These are phyloP conservation scores for Ambrosiella xylebori DNA, from an alignment of 2,329 filamentous ascomycete genomes.

Conservation along the genomic window DNA sequence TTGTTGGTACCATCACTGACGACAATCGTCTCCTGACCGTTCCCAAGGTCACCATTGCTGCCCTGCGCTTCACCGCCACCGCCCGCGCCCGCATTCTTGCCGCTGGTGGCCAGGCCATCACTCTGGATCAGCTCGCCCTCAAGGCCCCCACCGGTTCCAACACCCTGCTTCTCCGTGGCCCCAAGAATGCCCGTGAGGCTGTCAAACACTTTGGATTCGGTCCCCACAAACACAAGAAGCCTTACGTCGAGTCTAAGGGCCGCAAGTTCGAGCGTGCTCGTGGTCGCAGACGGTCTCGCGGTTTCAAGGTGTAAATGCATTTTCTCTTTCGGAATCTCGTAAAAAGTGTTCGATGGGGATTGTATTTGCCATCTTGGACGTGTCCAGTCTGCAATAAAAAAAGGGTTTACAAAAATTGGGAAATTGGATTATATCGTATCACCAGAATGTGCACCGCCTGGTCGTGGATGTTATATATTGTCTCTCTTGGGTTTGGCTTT, in stretches of 20 bases:
- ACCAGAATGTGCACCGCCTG: neutral
- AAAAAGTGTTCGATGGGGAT: constrained; percentile 2
- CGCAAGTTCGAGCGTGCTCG: constrained; percentile 98
- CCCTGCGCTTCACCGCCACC: constrained; percentile 90
- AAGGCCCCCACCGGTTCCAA: constrained; percentile 90
- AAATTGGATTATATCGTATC: neutral
- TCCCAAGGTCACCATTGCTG: constrained; percentile 86
- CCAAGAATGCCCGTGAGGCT: constrained; percentile 95
- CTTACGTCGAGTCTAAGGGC: constrained; percentile 93
- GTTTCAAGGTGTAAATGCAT: constrained; percentile 94
- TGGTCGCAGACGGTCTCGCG: constrained; percentile 94
- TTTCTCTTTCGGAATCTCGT: constrained; percentile 1
- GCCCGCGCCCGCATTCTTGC: constrained; percentile 85
- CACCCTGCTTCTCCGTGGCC: constrained; percentile 90
- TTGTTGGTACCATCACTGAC: constrained; percentile 91
- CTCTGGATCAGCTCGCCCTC: constrained; percentile 91
- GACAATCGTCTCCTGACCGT: constrained; percentile 85
- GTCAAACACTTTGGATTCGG: constrained; percentile 99
- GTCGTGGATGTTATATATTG: constrained; percentile 10
- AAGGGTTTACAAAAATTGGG: constrained; percentile 3
- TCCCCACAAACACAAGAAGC: constrained; percentile 98
- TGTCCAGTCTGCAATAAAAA: constrained; percentile 10
- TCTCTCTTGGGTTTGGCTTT: constrained; percentile 12
- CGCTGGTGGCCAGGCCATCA: constrained; percentile 87
- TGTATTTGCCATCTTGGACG: neutral